phyloP scores from a whole-genome alignment of 345 rosid species.

The Melastoma malabathricum region DNA sequence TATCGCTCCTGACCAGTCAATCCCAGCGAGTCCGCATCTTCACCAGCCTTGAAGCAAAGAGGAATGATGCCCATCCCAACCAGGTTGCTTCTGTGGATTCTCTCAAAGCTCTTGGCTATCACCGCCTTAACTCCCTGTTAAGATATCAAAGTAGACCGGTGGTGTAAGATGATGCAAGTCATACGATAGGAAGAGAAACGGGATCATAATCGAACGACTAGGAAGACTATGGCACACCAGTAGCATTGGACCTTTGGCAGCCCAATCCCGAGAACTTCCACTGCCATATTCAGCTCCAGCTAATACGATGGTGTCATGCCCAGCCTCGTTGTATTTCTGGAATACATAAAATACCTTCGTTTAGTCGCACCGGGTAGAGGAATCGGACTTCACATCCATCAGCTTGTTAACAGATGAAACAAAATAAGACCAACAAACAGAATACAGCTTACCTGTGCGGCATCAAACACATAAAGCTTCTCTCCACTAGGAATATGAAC shows the following conservation, averaged over 20 bases:
- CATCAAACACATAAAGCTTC: conserved; percentile 87
- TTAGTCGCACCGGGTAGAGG: background rate
- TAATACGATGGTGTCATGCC: conserved; percentile 65
- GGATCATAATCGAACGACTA: background rate
- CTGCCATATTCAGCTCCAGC: conserved; percentile 99
- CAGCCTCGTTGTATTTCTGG: conserved; percentile 75
- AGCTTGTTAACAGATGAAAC: conserved; percentile 1
- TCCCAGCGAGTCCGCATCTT: conserved; percentile 59
- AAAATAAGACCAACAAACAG: background rate
- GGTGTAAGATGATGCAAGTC: background rate
- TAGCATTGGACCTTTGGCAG: conserved; percentile 98
- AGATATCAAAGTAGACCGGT: background rate
- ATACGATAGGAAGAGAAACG: background rate
- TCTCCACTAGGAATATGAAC: conserved; percentile 89
- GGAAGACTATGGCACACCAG: conserved; percentile 28
- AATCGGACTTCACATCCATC: background rate
- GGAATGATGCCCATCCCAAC: conserved; percentile 87
- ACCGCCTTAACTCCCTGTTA: conserved; percentile 71
- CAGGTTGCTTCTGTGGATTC: conserved; percentile 71
- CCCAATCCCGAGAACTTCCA: conserved; percentile 99
- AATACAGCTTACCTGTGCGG: conserved; percentile 53
- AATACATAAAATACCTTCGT: conserved; percentile 3
- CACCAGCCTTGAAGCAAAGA: conserved; percentile 61
- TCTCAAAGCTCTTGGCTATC: conserved; percentile 72
- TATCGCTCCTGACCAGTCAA: conserved; percentile 63